Evolutionary conservation across 306 rosid genomes (phyloP).

Genomic region (Lithocarpus polystachyus): DNA sequence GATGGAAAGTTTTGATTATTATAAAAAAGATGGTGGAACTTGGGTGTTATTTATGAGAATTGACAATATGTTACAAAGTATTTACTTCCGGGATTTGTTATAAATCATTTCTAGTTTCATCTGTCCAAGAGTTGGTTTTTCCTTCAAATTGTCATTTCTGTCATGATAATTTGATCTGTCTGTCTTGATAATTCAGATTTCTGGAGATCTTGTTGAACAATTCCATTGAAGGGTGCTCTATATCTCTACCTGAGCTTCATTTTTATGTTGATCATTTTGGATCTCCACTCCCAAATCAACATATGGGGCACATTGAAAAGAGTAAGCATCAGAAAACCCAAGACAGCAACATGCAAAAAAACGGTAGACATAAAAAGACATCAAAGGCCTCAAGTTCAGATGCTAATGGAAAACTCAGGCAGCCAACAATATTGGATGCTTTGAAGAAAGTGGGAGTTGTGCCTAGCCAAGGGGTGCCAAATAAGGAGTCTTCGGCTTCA

Average conservation of each 20-base stretch:
- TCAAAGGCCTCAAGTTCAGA: conserved; percentile 19
- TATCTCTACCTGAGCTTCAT: conserved; percentile 40
- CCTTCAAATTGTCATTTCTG: not conserved
- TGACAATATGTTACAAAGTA: not conserved
- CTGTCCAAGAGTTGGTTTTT: not conserved
- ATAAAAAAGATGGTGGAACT: not conserved
- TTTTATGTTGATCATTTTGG: conserved; percentile 18
- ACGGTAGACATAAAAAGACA: conserved; percentile 19
- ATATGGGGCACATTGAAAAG: conserved; percentile 20
- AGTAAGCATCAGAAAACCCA: conserved; percentile 15
- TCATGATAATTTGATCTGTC: not conserved
- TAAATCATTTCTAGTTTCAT: not conserved
- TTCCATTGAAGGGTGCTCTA: conserved; percentile 16
- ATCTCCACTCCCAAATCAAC: conserved; percentile 17
- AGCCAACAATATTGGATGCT: conserved; percentile 30
- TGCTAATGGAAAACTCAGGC: conserved; percentile 20
- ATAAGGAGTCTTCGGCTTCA: conserved; percentile 19
- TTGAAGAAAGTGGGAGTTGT: conserved; percentile 31
- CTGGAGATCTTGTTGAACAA: conserved; percentile 33
- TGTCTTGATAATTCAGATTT: conserved; percentile 22
- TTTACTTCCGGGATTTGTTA: not conserved
- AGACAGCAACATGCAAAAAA: conserved; percentile 11
- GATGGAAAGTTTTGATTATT: not conserved
- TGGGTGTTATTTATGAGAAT: not conserved
- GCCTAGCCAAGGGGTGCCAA: conserved; percentile 32